A percentile compares a stretch with the other conserved stretches of the same genome.
These are phyloP conservation scores for Kwoniella newhampshirensis DNA, from an alignment of 768 basidiomycete genomes.

Conservation along the genomic window DNA sequence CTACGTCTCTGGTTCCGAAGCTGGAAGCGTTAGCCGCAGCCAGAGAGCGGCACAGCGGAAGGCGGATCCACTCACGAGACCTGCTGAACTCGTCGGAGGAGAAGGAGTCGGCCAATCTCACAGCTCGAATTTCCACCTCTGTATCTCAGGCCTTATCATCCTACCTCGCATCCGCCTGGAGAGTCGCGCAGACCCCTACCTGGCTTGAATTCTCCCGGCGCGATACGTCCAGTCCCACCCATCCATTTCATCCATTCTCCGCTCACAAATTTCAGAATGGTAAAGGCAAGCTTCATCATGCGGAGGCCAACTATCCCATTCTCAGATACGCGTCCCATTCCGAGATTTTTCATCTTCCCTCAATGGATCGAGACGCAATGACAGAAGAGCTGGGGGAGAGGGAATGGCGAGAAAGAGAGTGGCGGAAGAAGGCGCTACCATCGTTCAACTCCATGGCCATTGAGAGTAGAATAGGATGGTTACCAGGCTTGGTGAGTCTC, in stretches of 20 bases:
- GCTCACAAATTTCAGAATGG: conserved; percentile 7
- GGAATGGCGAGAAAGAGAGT: conserved; percentile 42
- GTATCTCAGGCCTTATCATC: conserved; percentile 24
- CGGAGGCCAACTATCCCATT: conserved; percentile 31
- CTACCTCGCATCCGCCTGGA: conserved; percentile 35
- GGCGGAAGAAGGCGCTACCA: conserved; percentile 40
- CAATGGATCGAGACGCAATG: conserved; percentile 27
- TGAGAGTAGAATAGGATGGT: conserved; percentile 43
- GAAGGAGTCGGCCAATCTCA: neutral
- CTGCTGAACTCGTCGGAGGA: no score
- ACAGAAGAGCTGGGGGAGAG: conserved; percentile 34
- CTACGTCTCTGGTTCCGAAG: conserved; percentile 19
- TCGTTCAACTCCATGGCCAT: conserved; percentile 51
- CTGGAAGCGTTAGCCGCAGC: conserved; percentile 20
- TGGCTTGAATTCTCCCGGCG: conserved; percentile 45
- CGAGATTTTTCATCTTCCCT: conserved; percentile 48
- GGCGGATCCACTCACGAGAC: neutral
- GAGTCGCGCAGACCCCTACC: conserved; percentile 44
- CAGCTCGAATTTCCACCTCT: neutral
- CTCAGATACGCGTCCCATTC: conserved; percentile 45
- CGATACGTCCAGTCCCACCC: conserved; percentile 35
- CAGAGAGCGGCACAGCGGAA: neutral
- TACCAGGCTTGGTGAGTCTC: conserved; percentile 40
- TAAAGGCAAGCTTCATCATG: conserved; percentile 2
- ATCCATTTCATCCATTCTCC: conserved; percentile 41